These are phyloP conservation scores for Phytophthora podocarpi DNA, from an alignment of 352 stramenopile genomes.

Conservation along the genomic window DNA sequence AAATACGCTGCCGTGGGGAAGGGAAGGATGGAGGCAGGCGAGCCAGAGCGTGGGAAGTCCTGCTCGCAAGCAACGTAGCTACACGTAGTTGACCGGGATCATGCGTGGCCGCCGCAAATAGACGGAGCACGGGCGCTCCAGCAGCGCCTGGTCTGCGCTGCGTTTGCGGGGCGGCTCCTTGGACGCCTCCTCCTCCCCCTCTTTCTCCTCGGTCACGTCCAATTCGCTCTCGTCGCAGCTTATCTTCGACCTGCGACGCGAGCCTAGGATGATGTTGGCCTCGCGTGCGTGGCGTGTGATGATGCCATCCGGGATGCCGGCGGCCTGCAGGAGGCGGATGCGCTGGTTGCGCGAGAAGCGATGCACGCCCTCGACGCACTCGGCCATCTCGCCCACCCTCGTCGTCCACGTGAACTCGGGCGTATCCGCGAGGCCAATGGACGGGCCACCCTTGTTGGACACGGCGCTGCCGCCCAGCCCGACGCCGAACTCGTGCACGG, in stretches of 20 bases:
- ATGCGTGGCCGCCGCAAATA: conserved; percentile 63
- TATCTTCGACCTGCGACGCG: conserved; percentile 43
- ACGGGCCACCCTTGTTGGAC: conserved; percentile 60
- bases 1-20: conserved; percentile 1
- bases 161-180: conserved; percentile 39
- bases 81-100: conserved; percentile 73
- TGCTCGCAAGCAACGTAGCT: conserved; percentile 3
- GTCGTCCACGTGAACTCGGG: conserved; percentile 75
- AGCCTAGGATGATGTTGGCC: conserved; percentile 71
- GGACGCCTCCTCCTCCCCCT: conserved; percentile 13
- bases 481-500: conserved; percentile 67
- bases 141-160: conserved; percentile 45
- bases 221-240: conserved; percentile 24
- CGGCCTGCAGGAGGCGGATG: conserved; percentile 56
- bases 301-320: conserved; percentile 65
- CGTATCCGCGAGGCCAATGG: conserved; percentile 56
- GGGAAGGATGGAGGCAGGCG: conserved; percentile 3
- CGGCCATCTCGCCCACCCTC: conserved; percentile 70
- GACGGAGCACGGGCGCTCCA: conserved; percentile 51
- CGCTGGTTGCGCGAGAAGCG: conserved; percentile 65
- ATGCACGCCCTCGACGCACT: conserved; percentile 65
- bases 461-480: conserved; percentile 60
- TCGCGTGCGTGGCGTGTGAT: conserved; percentile 69
- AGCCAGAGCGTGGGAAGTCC: conserved; percentile 1
- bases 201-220: conserved; percentile 14